Percentiles rank a stretch among this genome's conserved stretches.
Evolutionary conservation across 257 asterid species (phyloP).

Genomic region (Ilex aquifolium): DNA sequence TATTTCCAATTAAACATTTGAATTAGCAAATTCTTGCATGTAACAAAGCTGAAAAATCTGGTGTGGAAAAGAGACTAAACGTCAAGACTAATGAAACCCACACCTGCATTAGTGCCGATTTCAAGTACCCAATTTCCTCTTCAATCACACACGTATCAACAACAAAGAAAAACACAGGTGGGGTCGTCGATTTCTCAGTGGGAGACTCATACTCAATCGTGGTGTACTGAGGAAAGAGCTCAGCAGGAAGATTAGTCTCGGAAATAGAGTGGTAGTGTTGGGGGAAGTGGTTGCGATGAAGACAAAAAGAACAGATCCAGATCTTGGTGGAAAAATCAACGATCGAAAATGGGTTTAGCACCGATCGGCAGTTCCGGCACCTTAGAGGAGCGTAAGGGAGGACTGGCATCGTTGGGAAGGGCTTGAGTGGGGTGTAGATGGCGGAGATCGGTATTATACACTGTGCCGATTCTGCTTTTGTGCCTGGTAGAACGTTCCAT

Average conservation of each 20-base stretch:
- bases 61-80: too few relatives aligned
- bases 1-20: too few relatives aligned
- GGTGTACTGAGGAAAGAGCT: constrained; percentile 85
- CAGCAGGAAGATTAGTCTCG: constrained; percentile 85
- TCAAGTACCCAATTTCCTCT: constrained; percentile 83
- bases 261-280: constrained; percentile 81
- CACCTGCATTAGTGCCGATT: constrained; percentile 84
- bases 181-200: constrained; percentile 28
- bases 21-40: too few relatives aligned
- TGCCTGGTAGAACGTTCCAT: constrained; percentile 96
- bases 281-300: constrained; percentile 81
- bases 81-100: not conserved
- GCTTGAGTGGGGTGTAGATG: constrained; percentile 79
- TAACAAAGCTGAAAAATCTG: too few relatives aligned
- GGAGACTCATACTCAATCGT: constrained; percentile 74
- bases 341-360: constrained; percentile 79
- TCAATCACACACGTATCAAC: constrained; percentile 86
- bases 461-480: constrained; percentile 80
- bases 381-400: constrained; percentile 88
- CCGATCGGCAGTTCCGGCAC: constrained; percentile 93
- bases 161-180: constrained; percentile 68
- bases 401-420: constrained; percentile 60
- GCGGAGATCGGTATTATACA: constrained; percentile 94
- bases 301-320: constrained; percentile 96
- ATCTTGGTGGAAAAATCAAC: constrained; percentile 90